Evolutionary conservation across 83 land plant species (phyloP).

Genomic region (Thuja plicata): DNA sequence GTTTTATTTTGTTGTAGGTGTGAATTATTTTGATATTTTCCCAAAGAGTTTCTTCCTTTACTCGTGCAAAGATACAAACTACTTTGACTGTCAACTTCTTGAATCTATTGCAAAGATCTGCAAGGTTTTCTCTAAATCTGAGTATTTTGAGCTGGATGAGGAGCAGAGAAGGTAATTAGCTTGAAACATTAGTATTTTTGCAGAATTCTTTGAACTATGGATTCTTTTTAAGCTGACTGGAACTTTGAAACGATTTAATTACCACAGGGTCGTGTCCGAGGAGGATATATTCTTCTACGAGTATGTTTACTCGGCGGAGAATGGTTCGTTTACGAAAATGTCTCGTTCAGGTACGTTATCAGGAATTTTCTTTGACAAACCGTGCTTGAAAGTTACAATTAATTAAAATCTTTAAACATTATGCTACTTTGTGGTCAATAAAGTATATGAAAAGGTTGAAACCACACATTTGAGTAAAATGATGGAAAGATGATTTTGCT

Average conservation of each 20-base stretch:
- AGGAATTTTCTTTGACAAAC: background rate
- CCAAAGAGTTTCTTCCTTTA: background rate
- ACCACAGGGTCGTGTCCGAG: background rate
- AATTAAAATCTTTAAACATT: background rate
- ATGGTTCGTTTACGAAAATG: background rate
- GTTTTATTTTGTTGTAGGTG: background rate
- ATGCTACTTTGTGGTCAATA: background rate
- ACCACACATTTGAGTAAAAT: background rate
- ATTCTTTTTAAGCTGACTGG: background rate
- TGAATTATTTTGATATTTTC: background rate
- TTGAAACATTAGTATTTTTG: background rate
- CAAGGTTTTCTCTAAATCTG: background rate
- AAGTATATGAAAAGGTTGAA: background rate
- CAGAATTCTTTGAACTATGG: background rate
- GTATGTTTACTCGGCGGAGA: background rate
- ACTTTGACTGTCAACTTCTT: background rate
- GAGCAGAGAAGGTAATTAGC: background rate
- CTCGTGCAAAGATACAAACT: conserved; percentile 7
- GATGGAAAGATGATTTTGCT: background rate
- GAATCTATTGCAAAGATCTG: background rate
- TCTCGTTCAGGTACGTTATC: background rate
- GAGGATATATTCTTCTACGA: background rate
- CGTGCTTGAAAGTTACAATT: background rate
- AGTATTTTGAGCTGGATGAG: background rate
- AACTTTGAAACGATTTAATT: background rate